These are phyloP conservation scores for Boletus insuetus DNA, from an alignment of 768 basidiomycete species.

Conservation along the genomic window DNA sequence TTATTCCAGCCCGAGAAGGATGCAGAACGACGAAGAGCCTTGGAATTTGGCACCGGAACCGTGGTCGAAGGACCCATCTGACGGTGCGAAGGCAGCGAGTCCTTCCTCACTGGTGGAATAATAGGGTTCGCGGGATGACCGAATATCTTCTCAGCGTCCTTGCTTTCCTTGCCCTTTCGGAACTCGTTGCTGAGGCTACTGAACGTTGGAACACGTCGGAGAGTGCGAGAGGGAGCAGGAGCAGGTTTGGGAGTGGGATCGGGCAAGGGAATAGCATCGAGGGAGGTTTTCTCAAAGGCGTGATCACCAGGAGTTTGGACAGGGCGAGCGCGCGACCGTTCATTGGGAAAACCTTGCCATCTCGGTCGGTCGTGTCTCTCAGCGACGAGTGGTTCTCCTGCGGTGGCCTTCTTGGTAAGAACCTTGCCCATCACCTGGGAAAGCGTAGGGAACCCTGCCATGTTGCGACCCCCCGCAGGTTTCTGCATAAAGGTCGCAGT, in stretches of 20 bases:
- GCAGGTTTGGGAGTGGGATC: neutral
- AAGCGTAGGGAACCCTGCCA: conserved; percentile 14
- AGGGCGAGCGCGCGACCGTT: neutral
- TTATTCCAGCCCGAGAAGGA: conserved; percentile 20
- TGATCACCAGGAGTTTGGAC: neutral
- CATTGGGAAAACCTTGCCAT: neutral
- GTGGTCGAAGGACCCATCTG: neutral
- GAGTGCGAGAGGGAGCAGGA: neutral
- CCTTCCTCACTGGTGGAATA: conserved; percentile 12
- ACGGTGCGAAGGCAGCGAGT: conserved; percentile 7
- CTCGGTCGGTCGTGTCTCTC: neutral
- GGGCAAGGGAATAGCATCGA: conserved; percentile 10
- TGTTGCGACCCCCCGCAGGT: neutral
- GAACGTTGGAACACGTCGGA: conserved; percentile 9
- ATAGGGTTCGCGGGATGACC: conserved; percentile 14
- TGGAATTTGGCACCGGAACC: neutral
- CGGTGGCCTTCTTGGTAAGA: neutral
- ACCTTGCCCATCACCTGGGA: conserved; percentile 17
- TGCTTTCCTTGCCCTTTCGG: neutral
- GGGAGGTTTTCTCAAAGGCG: conserved; percentile 6
- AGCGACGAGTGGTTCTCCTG: neutral
- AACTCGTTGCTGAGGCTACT: conserved; percentile 1
- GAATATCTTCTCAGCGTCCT: conserved; percentile 9
- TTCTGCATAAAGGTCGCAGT: neutral
- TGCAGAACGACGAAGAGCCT: conserved; percentile 25